A percentile compares a stretch with the other conserved stretches of the same genome.
These are phyloP conservation scores for Fraxinus cuspidata DNA, from an alignment of 257 asterid species.

Conservation along the genomic window DNA sequence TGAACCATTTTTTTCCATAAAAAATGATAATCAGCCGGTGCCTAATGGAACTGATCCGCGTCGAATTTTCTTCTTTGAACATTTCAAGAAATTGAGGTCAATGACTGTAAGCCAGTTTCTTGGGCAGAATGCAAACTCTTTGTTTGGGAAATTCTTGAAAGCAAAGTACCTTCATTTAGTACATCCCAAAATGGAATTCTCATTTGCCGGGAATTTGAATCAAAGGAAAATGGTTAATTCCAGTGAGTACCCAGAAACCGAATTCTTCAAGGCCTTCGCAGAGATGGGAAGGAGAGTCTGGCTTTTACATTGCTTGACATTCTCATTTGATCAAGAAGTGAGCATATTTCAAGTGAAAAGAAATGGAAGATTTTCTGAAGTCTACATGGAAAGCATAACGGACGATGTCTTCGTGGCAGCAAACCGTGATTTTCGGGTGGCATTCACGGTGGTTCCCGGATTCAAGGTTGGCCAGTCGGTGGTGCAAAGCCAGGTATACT, in stretches of 20 bases:
- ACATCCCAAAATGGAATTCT: constrained; percentile 96
- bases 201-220: constrained; percentile 78
- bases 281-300: constrained; percentile 92
- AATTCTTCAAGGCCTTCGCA: constrained; percentile 71
- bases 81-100: constrained; percentile 59
- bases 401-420: constrained; percentile 54
- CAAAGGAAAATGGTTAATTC: constrained; percentile 74
- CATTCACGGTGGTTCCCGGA: constrained; percentile 94
- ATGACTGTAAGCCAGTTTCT: constrained; percentile 47
- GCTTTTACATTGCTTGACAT: constrained; percentile 71
- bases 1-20: constrained; percentile 43
- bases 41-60: constrained; percentile 31
- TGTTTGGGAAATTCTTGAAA: constrained; percentile 69
- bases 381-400: constrained; percentile 81
- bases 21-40: constrained; percentile 30
- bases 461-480: constrained; percentile 73
- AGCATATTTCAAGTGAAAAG: constrained; percentile 59
- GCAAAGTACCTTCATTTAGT: constrained; percentile 69
- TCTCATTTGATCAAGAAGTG: constrained; percentile 60
- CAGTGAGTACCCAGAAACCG: constrained; percentile 87
- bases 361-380: constrained; percentile 61
- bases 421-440: constrained; percentile 58
- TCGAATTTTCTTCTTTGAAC: constrained; percentile 53
- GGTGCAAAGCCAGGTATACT: constrained; percentile 91
- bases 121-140: constrained; percentile 54